Evolutionary conservation across 371 early-diverging fungal species (phyloP).

Genomic region (Basidiobolus meristosporus): DNA sequence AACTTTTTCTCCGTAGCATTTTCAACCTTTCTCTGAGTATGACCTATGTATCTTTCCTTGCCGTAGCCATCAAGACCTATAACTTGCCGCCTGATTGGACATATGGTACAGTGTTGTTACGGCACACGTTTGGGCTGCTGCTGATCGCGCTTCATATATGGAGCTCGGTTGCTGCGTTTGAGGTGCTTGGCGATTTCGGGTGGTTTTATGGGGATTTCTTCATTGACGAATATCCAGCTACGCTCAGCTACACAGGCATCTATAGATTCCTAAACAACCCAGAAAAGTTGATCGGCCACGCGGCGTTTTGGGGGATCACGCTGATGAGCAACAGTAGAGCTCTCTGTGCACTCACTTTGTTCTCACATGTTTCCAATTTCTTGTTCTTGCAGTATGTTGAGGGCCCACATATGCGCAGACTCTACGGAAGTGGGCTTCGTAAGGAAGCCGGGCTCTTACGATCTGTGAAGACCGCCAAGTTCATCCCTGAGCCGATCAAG

Average conservation of each 20-base stretch:
- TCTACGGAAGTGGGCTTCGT: slow-evolving; percentile 62
- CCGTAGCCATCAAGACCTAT: slow-evolving; percentile 55
- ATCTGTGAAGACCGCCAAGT: too few relatives aligned
- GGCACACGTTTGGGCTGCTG: slow-evolving; percentile 50
- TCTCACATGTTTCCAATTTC: slow-evolving; percentile 59
- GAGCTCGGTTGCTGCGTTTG: slow-evolving; percentile 67
- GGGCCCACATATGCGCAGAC: slow-evolving; percentile 59
- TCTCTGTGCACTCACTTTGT: slow-evolving; percentile 56
- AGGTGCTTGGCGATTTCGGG: slow-evolving; percentile 78
- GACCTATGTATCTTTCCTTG: slow-evolving; percentile 66
- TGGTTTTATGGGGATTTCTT: slow-evolving; percentile 87
- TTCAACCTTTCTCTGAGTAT: slow-evolving; percentile 73
- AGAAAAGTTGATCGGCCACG: slow-evolving; percentile 73
- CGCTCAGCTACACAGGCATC: slow-evolving; percentile 60
- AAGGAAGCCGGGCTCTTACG: slow-evolving; percentile 65
- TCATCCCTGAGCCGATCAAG: too few relatives aligned
- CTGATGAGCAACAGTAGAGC: slow-evolving; percentile 57
- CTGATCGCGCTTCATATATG: slow-evolving; percentile 69
- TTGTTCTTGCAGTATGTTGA: slow-evolving; percentile 69
- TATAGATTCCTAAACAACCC: slow-evolving; percentile 78
- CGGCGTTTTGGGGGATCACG: slow-evolving; percentile 78
- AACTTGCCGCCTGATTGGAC: slow-evolving; percentile 46
- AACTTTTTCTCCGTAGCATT: slow-evolving; percentile 20
- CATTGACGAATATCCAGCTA: slow-evolving; percentile 36
- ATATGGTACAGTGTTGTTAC: slow-evolving; percentile 42